phyloP scores from a whole-genome alignment of 805 yeast genomes.

The Saccharomycopsis selenospora region DNA sequence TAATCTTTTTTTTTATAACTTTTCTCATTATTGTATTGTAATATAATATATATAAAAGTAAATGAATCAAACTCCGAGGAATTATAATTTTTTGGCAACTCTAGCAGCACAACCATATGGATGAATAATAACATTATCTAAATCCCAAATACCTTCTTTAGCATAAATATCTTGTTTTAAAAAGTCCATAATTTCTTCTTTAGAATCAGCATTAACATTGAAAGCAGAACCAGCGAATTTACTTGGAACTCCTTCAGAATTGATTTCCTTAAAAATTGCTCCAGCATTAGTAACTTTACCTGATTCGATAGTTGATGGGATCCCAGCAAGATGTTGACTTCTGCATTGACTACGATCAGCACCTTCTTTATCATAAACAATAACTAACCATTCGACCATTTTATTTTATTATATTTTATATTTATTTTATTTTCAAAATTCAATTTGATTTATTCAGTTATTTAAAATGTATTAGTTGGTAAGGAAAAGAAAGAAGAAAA shows the following conservation, averaged over 20 bases:
- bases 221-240: conserved; percentile 64
- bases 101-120: conserved; percentile 47
- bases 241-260: conserved; percentile 34
- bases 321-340: conserved; percentile 43
- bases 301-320: conserved; percentile 36
- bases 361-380: conserved; percentile 63
- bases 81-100: conserved; percentile 31
- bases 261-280: conserved; percentile 42
- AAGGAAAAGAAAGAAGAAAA: too few relatives aligned
- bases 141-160: conserved; percentile 69
- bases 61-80: too few relatives aligned
- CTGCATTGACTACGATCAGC: conserved; percentile 48
- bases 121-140: conserved; percentile 50
- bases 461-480: too few relatives aligned
- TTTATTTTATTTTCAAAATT: background rate
- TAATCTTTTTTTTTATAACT: too few relatives aligned
- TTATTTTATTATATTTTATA: conserved; percentile 15
- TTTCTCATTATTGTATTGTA: too few relatives aligned
- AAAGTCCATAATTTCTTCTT: conserved; percentile 57
- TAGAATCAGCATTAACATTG: conserved; percentile 55
- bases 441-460: too few relatives aligned
- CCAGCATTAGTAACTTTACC: conserved; percentile 45
- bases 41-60: too few relatives aligned
- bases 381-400: conserved; percentile 58
- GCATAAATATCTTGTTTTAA: conserved; percentile 58